Percentiles rank a stretch among this genome's conserved stretches.
Conservation (phyloP, 768 basidiomycete genomes). For the Auriscalpium microsporum region DNA sequence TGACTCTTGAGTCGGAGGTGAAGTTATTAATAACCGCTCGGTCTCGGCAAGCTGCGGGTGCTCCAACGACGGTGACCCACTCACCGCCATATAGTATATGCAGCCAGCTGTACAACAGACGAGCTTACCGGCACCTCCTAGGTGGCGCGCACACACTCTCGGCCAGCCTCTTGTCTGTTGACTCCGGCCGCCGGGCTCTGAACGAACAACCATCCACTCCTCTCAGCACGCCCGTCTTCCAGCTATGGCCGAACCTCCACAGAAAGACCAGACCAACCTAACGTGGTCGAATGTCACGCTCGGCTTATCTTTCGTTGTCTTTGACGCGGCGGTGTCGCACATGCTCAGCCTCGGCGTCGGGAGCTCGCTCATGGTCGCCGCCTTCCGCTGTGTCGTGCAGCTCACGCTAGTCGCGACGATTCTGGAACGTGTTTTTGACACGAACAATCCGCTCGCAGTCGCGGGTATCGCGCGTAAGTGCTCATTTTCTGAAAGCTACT, state of each 20-base stretch:
- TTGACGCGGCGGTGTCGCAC: conserved; percentile 61
- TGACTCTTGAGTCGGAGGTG: no score
- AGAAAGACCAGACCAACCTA: conserved; percentile 27
- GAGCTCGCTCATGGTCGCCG: conserved; percentile 56
- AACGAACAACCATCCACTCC: no score
- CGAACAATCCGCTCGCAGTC: conserved; percentile 67
- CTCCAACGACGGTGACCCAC: no score
- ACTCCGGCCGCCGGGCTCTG: not conserved
- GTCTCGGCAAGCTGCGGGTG: no score
- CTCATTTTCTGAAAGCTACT: not conserved
- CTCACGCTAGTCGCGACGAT: conserved; percentile 65
- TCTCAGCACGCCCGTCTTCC: no score
- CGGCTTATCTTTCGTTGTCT: conserved; percentile 65
- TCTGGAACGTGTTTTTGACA: conserved; percentile 66
- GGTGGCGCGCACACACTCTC: no score
- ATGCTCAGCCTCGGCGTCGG: conserved; percentile 63
- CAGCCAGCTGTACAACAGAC: no score
- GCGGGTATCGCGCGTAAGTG: conserved; percentile 62
- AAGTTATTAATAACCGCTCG: no score
- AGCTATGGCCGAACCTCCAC: not conserved
- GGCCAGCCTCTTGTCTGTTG: not conserved
- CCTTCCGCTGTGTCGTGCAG: conserved; percentile 69
- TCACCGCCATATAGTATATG: no score
- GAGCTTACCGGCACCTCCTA: no score
- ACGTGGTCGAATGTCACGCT: conserved; percentile 71